Base-by-base conservation (phyloP, 805 yeast genomes). In the Schwanniomyces sp. region DNA sequence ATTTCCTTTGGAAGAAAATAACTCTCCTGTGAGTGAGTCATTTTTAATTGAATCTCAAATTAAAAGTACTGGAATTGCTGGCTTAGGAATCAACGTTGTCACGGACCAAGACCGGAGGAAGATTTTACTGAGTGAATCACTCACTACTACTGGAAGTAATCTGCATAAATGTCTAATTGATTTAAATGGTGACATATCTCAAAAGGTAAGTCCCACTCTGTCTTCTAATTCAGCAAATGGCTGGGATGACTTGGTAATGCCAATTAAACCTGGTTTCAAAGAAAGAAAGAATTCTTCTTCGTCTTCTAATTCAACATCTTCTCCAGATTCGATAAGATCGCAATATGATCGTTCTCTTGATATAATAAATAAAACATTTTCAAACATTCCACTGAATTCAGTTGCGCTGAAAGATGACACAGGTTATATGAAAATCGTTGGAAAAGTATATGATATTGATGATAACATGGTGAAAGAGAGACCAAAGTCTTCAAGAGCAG, bases 61-160 rank as follows among this genome's bases (percentile, higher is more conserved):
- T 27, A 51, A 53, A 18, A 44, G 45, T 7, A 47, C 58, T 4
- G 48, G 52, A 24, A 57, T 67, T 65, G 47, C 57, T 26, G 74
- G 74, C 4, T 55, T 69, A 34, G 74, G 74, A 12, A 69, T 69
- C 34, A 62, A 64, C 49, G 56, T 67, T 29, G 49, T 61, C 11
- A 45, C 51, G 4, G 53, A 51, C 29, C 12, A 25, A 14, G 41
- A 39, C 14, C 25, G 11, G 6, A 37, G 14, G 8, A 37, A 37
- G 5, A 14, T 10, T 17, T 26, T 16, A 5, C n/a, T 14, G 26
- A 12, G 16, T 39, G 30, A 26, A 25, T 14, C 21, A 9, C 7
- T 5, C n/a, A 1, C 21, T 6, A 10, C 5, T 37, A 18, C 7
- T 6, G 12, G 12, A 3, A 5, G 21, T 7, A 24, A 21, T 5